These are phyloP conservation scores for Byssochlamys sp. DNA, from an alignment of 2,329 filamentous ascomycete genomes.

Conservation along the genomic window DNA sequence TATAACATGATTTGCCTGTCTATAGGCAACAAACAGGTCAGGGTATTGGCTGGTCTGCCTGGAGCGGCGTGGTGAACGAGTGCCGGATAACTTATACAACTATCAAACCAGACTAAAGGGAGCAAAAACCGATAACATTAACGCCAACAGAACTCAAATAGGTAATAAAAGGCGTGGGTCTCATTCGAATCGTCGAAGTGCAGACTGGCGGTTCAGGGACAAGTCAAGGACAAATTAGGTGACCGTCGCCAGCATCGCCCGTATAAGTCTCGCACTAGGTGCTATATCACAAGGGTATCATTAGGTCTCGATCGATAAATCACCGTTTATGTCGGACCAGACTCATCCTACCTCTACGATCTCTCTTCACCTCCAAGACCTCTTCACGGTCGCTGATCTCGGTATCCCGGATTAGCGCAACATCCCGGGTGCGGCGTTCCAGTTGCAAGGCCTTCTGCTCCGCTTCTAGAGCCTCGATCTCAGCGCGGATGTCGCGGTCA, in stretches of 20 bases:
- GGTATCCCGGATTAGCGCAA: constrained; percentile 24
- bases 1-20: neutral
- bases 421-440: constrained; percentile 38
- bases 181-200: neutral
- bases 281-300: constrained; percentile 36
- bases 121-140: neutral
- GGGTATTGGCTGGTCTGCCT: neutral
- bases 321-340: constrained; percentile 19
- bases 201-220: neutral
- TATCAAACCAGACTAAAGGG: neutral
- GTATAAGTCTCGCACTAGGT: constrained; percentile 54
- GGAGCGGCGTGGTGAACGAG: neutral
- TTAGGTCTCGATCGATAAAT: neutral
- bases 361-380: constrained; percentile 61
- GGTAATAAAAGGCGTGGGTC: neutral
- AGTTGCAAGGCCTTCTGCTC: constrained; percentile 51
- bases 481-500: constrained; percentile 59
- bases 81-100: neutral
- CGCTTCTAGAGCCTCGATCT: constrained; percentile 62
- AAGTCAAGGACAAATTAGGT: constrained; percentile 45
- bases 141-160: neutral
- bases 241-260: constrained; percentile 61
- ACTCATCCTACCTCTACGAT: constrained; percentile 86
- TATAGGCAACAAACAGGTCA: neutral
- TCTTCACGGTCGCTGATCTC: constrained; percentile 30